Percentiles rank a stretch among this genome's conserved stretches.
Conservation (phyloP, 106 monocot species). For the Dioscorea zingiberensis region DNA sequence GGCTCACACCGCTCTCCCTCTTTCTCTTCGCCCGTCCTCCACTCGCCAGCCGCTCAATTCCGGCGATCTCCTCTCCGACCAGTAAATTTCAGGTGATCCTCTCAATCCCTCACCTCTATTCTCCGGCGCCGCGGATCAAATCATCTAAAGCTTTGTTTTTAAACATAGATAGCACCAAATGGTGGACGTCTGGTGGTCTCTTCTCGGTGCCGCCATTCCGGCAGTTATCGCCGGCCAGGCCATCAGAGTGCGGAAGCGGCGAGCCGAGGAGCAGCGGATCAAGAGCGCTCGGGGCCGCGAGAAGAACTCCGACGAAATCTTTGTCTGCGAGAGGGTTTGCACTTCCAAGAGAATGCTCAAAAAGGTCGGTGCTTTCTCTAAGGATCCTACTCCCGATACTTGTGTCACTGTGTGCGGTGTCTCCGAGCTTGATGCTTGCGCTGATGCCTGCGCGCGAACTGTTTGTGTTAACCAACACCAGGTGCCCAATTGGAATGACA, state of each 20-base stretch:
- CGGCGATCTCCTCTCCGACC: too few species aligned
- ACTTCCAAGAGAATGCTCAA: conserved; percentile 97
- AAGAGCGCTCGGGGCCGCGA: conserved; percentile 71
- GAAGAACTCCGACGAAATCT: conserved; percentile 84
- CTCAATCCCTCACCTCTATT: too few species aligned
- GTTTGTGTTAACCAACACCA: conserved; percentile 98
- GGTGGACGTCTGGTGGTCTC: conserved; percentile 84
- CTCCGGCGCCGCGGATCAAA: too few species aligned
- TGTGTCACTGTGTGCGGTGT: conserved; percentile 96
- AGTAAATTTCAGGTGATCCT: too few species aligned
- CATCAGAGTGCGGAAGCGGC: conserved; percentile 53
- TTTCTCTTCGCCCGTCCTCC: too few species aligned
- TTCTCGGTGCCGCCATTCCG: conserved; percentile 80
- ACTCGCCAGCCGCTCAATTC: too few species aligned
- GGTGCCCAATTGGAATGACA: conserved; percentile 97
- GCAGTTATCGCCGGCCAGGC: conserved; percentile 69
- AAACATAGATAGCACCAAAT: conserved; percentile 5
- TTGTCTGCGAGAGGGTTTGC: conserved; percentile 94
- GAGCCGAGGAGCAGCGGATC: conserved; percentile 62
- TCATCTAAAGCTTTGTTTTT: too few species aligned
- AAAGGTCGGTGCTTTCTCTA: conserved; percentile 92
- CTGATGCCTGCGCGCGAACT: conserved; percentile 86
- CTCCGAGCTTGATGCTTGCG: conserved; percentile 83
- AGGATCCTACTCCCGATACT: conserved; percentile 86
- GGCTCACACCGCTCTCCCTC: too few species aligned